Base-by-base conservation (phyloP, 495 filamentous ascomycete genomes). In the Talaromyces adpressus region DNA sequence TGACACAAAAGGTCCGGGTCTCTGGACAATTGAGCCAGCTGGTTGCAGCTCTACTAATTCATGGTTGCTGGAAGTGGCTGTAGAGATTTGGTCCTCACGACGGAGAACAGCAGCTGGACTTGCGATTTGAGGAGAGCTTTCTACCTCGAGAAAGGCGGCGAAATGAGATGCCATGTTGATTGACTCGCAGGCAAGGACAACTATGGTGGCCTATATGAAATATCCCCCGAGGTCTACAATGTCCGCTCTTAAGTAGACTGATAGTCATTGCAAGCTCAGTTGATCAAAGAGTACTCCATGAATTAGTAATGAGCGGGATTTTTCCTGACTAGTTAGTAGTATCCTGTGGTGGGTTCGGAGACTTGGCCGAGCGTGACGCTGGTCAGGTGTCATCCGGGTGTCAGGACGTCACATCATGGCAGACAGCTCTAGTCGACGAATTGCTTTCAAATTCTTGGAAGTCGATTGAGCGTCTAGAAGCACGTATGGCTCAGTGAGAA, bases 31-130 rank as follows among this genome's bases (percentile, higher is more conserved):
- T 34, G 65, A 67, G 47, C 59, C 47, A 18, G 63, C 67, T 64
- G 70, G 65, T 63, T 73, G 71, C 25, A 77, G 16, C n/a, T 76
- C 69, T 49, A 74, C 64, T 6, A 79, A 61, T 65, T 79, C 74
- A 36, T 70, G 70, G 58, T 67, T 66, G 9, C 71, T 70, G 20
- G 67, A 67, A 6, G 65, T 49, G 29, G 66, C 69, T 12, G 71
- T 60, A 25, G 68, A 63, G 22, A 64, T 69, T 63, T 71, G 71
- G 59, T 71, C 64, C 52, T 77, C 67, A 62, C 72, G 75, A 29
- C 65, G 69, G 41, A 76, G 64, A 20, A 71, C 71, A 8, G 69
- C 65, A 12, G 72, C 73, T 14, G 76, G 73, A 20, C 64, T 72
- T n/a, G 69, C 60, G 62, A 76, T 66, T 0, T 57, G 68, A 59